Base-by-base conservation (phyloP, 2,329 filamentous ascomycete genomes). In the Microdochium trichocladiopsis region DNA sequence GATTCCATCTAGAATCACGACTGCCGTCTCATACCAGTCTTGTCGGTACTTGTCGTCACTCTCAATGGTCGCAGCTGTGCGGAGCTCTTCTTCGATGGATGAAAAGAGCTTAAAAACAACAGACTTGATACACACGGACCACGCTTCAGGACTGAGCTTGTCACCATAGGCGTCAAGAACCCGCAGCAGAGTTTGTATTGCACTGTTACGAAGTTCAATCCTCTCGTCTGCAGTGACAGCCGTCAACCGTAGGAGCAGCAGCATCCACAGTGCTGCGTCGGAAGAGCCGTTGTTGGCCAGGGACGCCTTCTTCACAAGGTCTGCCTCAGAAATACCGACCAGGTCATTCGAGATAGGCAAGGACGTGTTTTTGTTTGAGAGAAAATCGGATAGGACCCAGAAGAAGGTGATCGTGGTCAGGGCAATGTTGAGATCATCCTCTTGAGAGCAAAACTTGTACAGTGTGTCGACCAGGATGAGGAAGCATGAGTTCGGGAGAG, bases 381-480 rank as follows among this genome's bases (percentile, higher is more conserved):
- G 75, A 57, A 92, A 94, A 66, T 96, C 92, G 0, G 93, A 96
- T 8, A 96, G 80, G 51, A 93, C 92, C 90, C 92, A 96, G 67
- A 96, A 95, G 64, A 95, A 94, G 0, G 93, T 96, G 9, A 96
- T 89, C 1, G 92, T 94, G 31, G 94, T 97, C 24, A 99, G 75
- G 0, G 93, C 93, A 62, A 97, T 95, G 60, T 99, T 99, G 36
- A 99, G 77, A 63, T 99, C 94, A 58, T 95, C 89, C 57, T 86
- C 80, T 67, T 99, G 94, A 1, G 85, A 87, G 60, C 90, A 91
- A 68, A 97, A 99, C 57, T 87, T 86, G 62, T 90, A 90, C 22
- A 99, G 79, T 11, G 92, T 90, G 70, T 95, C 88, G 55, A 97
- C 84, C 16, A 99, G 79, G 53, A 86, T 82, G 54, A 85, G 78